Evolutionary conservation across 2,329 filamentous ascomycete genomes (phyloP).

Genomic region (Cryphonectria nitschkei): DNA sequence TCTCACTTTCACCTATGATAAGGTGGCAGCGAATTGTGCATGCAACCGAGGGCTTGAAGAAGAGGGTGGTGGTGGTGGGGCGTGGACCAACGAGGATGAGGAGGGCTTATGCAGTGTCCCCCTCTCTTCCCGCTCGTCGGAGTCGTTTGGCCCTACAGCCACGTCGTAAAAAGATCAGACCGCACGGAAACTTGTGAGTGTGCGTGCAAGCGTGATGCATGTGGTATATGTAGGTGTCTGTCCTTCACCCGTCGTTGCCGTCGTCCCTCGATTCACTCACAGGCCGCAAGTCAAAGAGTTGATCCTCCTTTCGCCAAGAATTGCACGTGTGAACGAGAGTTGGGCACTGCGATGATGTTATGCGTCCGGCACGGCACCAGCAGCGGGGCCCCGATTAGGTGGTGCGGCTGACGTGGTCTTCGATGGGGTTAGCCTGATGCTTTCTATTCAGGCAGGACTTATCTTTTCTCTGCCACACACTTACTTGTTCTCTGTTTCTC

Average conservation of each 20-base stretch:
- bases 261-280: not conserved
- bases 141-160: too few species aligned
- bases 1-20: not conserved
- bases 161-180: not conserved
- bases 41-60: not conserved
- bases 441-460: not conserved
- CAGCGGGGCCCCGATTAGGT: not conserved
- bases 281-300: not conserved
- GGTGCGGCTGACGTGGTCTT: constrained; percentile 7
- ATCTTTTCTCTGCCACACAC: not conserved
- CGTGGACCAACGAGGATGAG: not conserved
- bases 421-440: not conserved
- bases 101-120: not conserved
- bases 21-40: not conserved
- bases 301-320: not conserved
- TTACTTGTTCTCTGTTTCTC: not conserved
- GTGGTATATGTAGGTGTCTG: not conserved
- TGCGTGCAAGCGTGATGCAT: not conserved
- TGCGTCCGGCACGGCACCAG: not conserved
- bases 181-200: not conserved
- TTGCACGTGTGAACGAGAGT: not conserved
- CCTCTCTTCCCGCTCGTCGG: not conserved
- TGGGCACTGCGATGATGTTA: not conserved
- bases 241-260: not conserved
- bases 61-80: not conserved